Evolutionary conservation across 768 basidiomycete genomes (phyloP).

Genomic region (Tylopilus plumbeoviolaceoides): DNA sequence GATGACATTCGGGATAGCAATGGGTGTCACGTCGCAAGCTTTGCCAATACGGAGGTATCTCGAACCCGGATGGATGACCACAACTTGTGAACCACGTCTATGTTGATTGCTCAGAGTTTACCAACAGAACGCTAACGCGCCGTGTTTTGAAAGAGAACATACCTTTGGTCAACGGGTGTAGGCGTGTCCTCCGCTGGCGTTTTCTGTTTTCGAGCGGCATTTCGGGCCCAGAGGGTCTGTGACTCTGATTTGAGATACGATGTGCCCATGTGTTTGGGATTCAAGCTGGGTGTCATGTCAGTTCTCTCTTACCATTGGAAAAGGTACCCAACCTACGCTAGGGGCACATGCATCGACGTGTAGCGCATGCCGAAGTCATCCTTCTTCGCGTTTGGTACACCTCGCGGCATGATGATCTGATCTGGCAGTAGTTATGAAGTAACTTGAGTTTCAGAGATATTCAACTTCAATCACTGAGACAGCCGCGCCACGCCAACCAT

Average conservation of each 20-base stretch:
- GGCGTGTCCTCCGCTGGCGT: slow-evolving; percentile 37
- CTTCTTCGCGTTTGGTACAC: slow-evolving; percentile 73
- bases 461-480: no score
- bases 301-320: background rate
- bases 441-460: background rate
- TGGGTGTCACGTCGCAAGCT: slow-evolving; percentile 74
- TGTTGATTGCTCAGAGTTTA: slow-evolving; percentile 30
- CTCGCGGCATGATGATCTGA: slow-evolving; percentile 62
- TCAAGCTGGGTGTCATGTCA: slow-evolving; percentile 45
- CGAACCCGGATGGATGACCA: slow-evolving; percentile 80
- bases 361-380: slow-evolving; percentile 82
- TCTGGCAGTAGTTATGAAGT: background rate
- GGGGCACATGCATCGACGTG: slow-evolving; percentile 76
- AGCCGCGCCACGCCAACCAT: background rate
- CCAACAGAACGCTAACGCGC: slow-evolving; percentile 12
- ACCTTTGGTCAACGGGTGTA: slow-evolving; percentile 47
- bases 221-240: slow-evolving; percentile 72
- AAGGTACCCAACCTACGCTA: slow-evolving; percentile 46
- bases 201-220: slow-evolving; percentile 53
- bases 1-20: slow-evolving; percentile 64
- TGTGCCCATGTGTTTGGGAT: slow-evolving; percentile 76
- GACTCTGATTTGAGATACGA: slow-evolving; percentile 75
- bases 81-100: slow-evolving; percentile 73
- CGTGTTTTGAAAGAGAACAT: slow-evolving; percentile 5
- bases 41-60: slow-evolving; percentile 68